phyloP scores from a whole-genome alignment of 371 early-diverging fungal species.

The Chytridium lagenaria region DNA sequence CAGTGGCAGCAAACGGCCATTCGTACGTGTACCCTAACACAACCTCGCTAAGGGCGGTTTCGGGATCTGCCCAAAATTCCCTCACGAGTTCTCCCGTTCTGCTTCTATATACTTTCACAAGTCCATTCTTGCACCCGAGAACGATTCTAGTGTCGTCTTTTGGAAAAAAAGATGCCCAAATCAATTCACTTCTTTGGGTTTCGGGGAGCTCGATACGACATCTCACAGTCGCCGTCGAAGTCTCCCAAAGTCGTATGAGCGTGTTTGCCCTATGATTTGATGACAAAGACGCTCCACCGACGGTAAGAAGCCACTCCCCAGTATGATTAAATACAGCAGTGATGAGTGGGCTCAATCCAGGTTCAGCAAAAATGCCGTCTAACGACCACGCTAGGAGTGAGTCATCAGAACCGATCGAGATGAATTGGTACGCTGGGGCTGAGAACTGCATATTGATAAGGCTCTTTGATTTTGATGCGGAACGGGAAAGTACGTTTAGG shows the following conservation, averaged over 20 bases:
- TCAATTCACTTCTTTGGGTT: slow-evolving; percentile 27
- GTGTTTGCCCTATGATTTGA: not conserved
- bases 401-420: slow-evolving; percentile 22
- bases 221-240: slow-evolving; percentile 16
- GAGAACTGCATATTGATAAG: not conserved
- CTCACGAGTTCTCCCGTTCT: slow-evolving; percentile 27
- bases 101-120: slow-evolving; percentile 24
- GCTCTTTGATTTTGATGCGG: slow-evolving; percentile 14
- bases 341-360: slow-evolving; percentile 27
- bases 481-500: not conserved
- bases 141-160: slow-evolving; percentile 20
- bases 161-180: slow-evolving; percentile 24
- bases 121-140: slow-evolving; percentile 35
- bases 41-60: slow-evolving; percentile 31
- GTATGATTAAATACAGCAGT: slow-evolving; percentile 16
- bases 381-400: slow-evolving; percentile 24
- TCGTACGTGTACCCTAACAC: slow-evolving; percentile 27
- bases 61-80: slow-evolving; percentile 40
- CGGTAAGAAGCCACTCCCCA: slow-evolving; percentile 25
- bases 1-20: slow-evolving; percentile 37
- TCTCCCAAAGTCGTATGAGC: slow-evolving; percentile 36
- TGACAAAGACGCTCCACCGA: slow-evolving; percentile 27
- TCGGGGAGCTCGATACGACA: slow-evolving; percentile 28
- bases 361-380: slow-evolving; percentile 10
- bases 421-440: slow-evolving; percentile 18